Percentiles rank a stretch among this genome's conserved stretches.
These are phyloP conservation scores for Actinomortierella ambigua DNA, from an alignment of 371 early-diverging fungal species.

Conservation along the genomic window DNA sequence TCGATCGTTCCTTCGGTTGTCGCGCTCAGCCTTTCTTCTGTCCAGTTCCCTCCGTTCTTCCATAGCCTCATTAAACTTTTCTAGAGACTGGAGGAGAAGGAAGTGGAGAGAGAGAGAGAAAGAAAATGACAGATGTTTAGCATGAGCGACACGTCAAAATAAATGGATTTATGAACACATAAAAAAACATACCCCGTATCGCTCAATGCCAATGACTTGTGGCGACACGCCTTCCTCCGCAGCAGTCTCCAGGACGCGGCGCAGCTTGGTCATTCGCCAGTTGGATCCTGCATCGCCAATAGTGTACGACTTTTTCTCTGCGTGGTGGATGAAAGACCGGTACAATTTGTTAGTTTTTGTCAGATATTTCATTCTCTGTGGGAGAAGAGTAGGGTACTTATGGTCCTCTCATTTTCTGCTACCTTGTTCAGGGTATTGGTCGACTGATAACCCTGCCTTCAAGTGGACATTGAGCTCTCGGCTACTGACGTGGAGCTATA, in stretches of 20 bases:
- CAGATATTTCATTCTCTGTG: too few species aligned
- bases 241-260: conserved; percentile 71
- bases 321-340: too few species aligned
- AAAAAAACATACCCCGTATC: conserved; percentile 75
- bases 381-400: too few species aligned
- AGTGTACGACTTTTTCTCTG: conserved; percentile 44
- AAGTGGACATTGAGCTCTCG: conserved; percentile 59
- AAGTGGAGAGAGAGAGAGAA: not conserved
- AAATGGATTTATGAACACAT: too few species aligned
- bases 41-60: conserved; percentile 73
- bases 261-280: conserved; percentile 87
- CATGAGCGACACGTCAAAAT: not conserved
- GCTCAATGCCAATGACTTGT: conserved; percentile 74
- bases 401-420: conserved; percentile 16
- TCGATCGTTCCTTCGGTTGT: conserved; percentile 11
- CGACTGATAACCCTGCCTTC: conserved; percentile 51
- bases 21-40: conserved; percentile 23
- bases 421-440: conserved; percentile 52
- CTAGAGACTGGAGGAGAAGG: conserved; percentile 53
- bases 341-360: too few species aligned
- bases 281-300: conserved; percentile 79
- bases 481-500: conserved; percentile 54
- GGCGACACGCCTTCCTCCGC: conserved; percentile 67
- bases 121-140: not conserved
- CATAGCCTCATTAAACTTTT: conserved; percentile 70